Conservation (phyloP, 2,329 filamentous ascomycete species). For the Onygenales sp. region DNA sequence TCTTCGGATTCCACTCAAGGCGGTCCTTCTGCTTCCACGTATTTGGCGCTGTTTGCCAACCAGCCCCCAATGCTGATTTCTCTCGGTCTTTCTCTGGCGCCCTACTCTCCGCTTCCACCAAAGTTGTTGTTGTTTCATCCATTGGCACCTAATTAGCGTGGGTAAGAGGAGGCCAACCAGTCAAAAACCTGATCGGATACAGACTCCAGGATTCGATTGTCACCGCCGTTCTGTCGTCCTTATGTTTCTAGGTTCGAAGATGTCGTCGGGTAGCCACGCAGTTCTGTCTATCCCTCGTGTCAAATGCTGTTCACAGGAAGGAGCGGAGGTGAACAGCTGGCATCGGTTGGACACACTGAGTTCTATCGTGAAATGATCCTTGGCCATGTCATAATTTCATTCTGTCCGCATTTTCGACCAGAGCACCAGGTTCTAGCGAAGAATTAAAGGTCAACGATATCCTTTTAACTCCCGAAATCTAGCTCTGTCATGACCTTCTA, state of each 20-base stretch:
- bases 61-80: not conserved
- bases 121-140: not conserved
- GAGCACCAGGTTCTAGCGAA: not conserved
- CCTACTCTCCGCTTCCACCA: not conserved
- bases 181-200: not conserved
- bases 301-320: not conserved
- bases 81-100: not conserved
- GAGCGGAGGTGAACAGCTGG: not conserved
- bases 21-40: not conserved
- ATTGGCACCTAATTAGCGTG: not conserved
- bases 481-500: too few species aligned
- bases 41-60: not conserved
- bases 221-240: not conserved
- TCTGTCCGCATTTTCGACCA: not conserved
- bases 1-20: not conserved
- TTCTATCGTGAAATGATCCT: not conserved
- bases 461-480: too few species aligned
- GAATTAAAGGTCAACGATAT: not conserved
- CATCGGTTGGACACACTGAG: not conserved
- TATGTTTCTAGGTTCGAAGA: conserved; percentile 2
- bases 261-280: conserved; percentile 9
- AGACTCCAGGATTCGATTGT: not conserved
- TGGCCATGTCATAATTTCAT: not conserved
- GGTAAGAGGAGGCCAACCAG: not conserved
- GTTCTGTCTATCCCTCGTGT: not conserved